A percentile compares a stretch with the other conserved stretches of the same genome.
phyloP scores from a whole-genome alignment of 179 eudicot genomes.

The Silene noctiflora region DNA sequence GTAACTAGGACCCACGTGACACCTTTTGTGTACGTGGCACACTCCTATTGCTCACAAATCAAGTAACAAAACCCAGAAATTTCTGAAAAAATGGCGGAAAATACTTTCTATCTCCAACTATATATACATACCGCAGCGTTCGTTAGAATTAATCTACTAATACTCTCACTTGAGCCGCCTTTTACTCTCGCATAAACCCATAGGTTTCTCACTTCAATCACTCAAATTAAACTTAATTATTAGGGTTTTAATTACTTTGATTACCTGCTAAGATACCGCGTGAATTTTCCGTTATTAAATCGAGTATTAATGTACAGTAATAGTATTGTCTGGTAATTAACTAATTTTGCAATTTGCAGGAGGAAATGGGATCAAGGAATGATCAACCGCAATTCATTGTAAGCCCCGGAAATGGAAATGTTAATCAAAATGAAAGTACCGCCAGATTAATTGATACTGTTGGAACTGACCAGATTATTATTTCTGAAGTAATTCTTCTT shows the following conservation, averaged over 20 bases:
- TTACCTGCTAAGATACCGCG: too few relatives aligned
- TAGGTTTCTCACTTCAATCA: background rate
- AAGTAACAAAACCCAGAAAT: too few relatives aligned
- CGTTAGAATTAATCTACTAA: too few relatives aligned
- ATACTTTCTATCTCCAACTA: background rate
- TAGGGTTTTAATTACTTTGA: background rate
- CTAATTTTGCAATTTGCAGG: background rate
- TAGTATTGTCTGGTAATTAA: too few relatives aligned
- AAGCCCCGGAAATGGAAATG: constrained; percentile 30
- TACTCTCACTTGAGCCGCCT: background rate
- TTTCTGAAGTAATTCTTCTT: constrained; percentile 57
- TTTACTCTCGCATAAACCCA: background rate
- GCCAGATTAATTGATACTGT: constrained; percentile 46
- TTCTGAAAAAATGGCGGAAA: background rate
- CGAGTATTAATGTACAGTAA: too few relatives aligned
- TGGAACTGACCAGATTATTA: constrained; percentile 65
- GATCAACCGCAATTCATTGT: constrained; percentile 70
- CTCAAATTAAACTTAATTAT: background rate
- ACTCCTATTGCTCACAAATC: background rate
- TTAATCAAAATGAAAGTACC: constrained; percentile 26
- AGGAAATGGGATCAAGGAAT: constrained; percentile 17
- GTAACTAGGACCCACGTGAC: background rate
- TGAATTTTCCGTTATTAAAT: too few relatives aligned
- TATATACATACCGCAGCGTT: too few relatives aligned
- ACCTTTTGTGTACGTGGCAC: background rate